Percentiles rank a stretch among this genome's conserved stretches.
phyloP scores from a whole-genome alignment of 768 basidiomycete species.

The Lentinula raphanica region DNA sequence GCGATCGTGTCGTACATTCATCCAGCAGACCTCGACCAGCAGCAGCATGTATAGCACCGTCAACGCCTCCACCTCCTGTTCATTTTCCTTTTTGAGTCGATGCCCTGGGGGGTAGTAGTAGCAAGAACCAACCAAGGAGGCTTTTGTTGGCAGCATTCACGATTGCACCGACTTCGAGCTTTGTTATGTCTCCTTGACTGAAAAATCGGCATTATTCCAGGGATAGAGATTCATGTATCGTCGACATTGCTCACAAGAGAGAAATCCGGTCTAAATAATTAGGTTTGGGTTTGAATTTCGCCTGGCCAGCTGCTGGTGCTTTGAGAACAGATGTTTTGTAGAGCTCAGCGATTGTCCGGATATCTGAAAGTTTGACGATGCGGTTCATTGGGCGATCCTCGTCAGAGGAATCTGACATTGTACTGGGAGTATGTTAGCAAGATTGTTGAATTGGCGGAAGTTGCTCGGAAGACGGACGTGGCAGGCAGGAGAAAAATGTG shows the following conservation, averaged over 20 bases:
- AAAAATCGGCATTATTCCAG: neutral
- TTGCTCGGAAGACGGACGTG: neutral
- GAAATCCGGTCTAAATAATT: slow-evolving; percentile 53
- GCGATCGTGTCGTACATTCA: slow-evolving; percentile 52
- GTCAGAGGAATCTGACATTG: neutral
- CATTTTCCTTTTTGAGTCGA: neutral
- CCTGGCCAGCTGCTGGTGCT: slow-evolving; percentile 21
- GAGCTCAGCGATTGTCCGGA: slow-evolving; percentile 52
- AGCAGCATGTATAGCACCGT: slow-evolving; percentile 76
- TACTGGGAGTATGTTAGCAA: neutral
- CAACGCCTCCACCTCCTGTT: slow-evolving; percentile 83
- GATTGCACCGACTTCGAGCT: slow-evolving; percentile 62
- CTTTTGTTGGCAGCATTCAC: slow-evolving; percentile 80
- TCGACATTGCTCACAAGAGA: slow-evolving; percentile 52
- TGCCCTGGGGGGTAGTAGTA: neutral
- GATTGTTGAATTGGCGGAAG: neutral
- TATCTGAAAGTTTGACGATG: slow-evolving; percentile 34
- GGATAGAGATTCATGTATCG: slow-evolving; percentile 2
- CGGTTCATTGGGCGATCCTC: neutral
- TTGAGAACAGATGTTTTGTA: slow-evolving; percentile 37
- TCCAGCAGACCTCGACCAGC: slow-evolving; percentile 60
- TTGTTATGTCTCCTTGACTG: slow-evolving; percentile 79
- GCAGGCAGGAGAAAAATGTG: neutral
- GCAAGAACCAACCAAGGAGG: slow-evolving; percentile 49
- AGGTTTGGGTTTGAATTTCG: slow-evolving; percentile 14